Percentiles rank a stretch among this genome's conserved stretches.
These are phyloP conservation scores for Ogataea methanolica DNA, from an alignment of 805 yeast species.

Conservation along the genomic window DNA sequence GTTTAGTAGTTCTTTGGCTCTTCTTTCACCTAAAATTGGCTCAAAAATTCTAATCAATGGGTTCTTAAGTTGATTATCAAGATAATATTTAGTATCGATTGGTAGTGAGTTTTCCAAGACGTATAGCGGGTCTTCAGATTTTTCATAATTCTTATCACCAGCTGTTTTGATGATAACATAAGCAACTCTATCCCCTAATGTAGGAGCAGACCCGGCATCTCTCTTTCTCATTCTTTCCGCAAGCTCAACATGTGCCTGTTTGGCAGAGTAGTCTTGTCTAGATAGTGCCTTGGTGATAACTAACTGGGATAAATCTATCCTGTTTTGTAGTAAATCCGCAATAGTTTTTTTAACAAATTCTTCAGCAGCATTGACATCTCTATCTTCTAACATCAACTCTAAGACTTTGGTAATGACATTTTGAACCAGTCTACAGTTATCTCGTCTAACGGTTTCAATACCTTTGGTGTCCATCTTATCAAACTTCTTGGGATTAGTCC, in stretches of 20 bases:
- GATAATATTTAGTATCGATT: constrained; percentile 88
- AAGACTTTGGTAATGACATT: constrained; percentile 90
- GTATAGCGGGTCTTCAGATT: constrained; percentile 93
- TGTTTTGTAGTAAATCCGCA: constrained; percentile 84
- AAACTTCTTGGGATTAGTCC: constrained; percentile 89
- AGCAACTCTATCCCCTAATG: constrained; percentile 96
- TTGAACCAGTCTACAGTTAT: constrained; percentile 91
- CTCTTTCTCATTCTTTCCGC: constrained; percentile 95
- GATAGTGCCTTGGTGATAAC: constrained; percentile 93
- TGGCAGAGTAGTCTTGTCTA: constrained; percentile 85
- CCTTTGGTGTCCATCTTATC: constrained; percentile 99
- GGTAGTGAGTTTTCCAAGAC: constrained; percentile 90
- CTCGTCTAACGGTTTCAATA: constrained; percentile 96
- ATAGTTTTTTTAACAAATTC: constrained; percentile 81
- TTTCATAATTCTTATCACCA: constrained; percentile 85
- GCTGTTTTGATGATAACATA: constrained; percentile 85
- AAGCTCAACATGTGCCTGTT: constrained; percentile 95
- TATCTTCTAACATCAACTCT: constrained; percentile 76
- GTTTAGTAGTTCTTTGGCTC: constrained; percentile 72
- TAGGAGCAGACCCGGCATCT: constrained; percentile 97
- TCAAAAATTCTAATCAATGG: constrained; percentile 92
- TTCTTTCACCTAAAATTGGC: constrained; percentile 85
- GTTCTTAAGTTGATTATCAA: constrained; percentile 87
- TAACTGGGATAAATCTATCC: constrained; percentile 86
- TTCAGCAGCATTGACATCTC: constrained; percentile 84